Evolutionary conservation across 2,329 filamentous ascomycete genomes (phyloP), one percentile per base, ranked within the genome.

Genomic region (Cytospora mali): DNA sequence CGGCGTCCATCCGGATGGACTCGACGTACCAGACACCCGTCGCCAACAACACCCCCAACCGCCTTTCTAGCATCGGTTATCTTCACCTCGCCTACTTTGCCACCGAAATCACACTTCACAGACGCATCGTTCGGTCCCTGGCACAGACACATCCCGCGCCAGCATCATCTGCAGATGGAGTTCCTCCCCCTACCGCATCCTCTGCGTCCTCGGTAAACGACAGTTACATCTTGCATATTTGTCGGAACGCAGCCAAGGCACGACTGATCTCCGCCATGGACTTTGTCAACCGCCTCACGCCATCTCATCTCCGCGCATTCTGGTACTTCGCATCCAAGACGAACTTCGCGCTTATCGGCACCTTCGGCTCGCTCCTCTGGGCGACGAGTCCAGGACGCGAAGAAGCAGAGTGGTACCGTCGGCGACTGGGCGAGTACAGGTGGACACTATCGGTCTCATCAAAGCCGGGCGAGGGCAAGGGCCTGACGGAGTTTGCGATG

Each of bases 251-350:
- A 4, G 94, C 94, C 58, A 97, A 97, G 75, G 96, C 94, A 0
- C 89, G 94, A 6, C 84, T 98, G 35, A 97, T 97, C 72, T 96
- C 91, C 25, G 93, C 93, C 67, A 96, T 98, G 91, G 94, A 98
- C 74, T 97, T 97, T 75, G 93, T 97, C 70, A 97, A 97, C 76
- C 89, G 94, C 0, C 84, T 98, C 33, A 92, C 90, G 51, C 92
- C 92, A 0, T 86, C 88, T 39, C 93, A 98, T 70, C 83, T 97
- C 31, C 87, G 89, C n/a, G 86, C 92, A 0, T 97, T 97, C 77
- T 98, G 94, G 94, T 93, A 91, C 73, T 94, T 93, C 72, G 88
- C 91, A 2, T 92, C 89, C 48, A 91, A 92, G 71, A 91, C 90
- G 42, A 97, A 97, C 76, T 97, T 98, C 76, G 93, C 94, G 0